Base-by-base conservation (phyloP, 371 early-diverging fungal species). In the Mucor velutinosus region DNA sequence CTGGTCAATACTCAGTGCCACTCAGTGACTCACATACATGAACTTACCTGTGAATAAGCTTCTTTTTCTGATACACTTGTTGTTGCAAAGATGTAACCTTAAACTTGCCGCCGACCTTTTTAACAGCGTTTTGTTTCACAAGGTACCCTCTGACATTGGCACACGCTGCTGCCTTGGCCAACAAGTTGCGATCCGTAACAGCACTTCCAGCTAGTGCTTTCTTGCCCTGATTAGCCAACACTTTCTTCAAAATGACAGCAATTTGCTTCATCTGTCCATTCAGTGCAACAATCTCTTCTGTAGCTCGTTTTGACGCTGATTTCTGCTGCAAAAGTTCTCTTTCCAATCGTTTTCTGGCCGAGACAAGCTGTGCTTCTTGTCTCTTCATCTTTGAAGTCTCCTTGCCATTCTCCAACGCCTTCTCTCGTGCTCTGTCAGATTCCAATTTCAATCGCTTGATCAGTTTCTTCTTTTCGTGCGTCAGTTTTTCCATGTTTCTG, bases 371-470 rank as follows among this genome's bases (percentile, higher is more conserved):
- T 29, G 79, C 79, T 70, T 93, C 93, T 15, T 84, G 79, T 8
- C 87, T 74, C 19, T 86, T 82, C 25, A 92, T 66, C 33, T 82
- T 81, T n/a, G 89, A 82, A 58, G 93, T 81, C 64, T 93, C 93
- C 15, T 85, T 79, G 47, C 90, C 89, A 62, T 80, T 86, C n/a
- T 79, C 77, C 25, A 77, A 78, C n/a, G 81, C 75, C 45, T 87
- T 78, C 33, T 90, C 91, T 41, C 89, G 85, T 51, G 84, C 76
- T 3, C 85, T 76, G 62, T 90, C 86, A 0, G 87, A 79, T 58
- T 93, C 92, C 66, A 87, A 85, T 69, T 91, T 91, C 65, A 93
- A 83, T 6, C 91, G 88, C 62, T 90, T 91, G 66, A 91, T 72
- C 75, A 92, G 79, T 17, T 88, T 85, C 58, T 88, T 78, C 73